Evolutionary conservation across 108 stramenopile species (phyloP).

Genomic region (Aurantiochytrium sp.): DNA sequence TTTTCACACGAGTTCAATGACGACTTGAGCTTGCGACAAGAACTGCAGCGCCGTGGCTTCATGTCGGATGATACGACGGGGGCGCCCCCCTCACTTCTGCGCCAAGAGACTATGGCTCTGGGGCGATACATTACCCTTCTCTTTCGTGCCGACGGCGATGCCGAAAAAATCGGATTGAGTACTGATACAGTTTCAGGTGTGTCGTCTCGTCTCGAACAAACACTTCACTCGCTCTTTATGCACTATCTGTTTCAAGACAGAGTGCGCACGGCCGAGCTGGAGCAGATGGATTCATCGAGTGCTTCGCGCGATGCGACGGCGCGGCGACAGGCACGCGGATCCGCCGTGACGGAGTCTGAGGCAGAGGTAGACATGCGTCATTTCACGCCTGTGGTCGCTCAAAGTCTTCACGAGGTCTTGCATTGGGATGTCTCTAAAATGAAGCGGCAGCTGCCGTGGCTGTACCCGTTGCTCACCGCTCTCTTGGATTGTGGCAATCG

Average conservation of each 20-base stretch:
- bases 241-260: constrained; percentile 8
- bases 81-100: background rate
- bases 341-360: background rate
- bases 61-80: background rate
- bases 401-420: background rate
- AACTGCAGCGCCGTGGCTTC: background rate
- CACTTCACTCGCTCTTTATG: constrained; percentile 7
- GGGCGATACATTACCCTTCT: background rate
- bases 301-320: background rate
- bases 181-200: background rate
- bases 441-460: background rate
- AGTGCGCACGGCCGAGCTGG: background rate
- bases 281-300: background rate
- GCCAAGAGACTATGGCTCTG: constrained; percentile 16
- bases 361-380: background rate
- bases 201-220: background rate
- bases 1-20: constrained; percentile 24
- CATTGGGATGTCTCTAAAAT: background rate
- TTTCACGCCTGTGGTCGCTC: background rate
- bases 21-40: constrained; percentile 6
- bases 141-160: background rate
- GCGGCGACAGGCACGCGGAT: background rate
- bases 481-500: constrained; percentile 15
- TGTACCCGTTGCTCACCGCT: constrained; percentile 3
- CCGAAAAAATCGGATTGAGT: background rate